Evolutionary conservation across 2,329 filamentous ascomycete genomes (phyloP).

Genomic region (Alternaria arbusti): DNA sequence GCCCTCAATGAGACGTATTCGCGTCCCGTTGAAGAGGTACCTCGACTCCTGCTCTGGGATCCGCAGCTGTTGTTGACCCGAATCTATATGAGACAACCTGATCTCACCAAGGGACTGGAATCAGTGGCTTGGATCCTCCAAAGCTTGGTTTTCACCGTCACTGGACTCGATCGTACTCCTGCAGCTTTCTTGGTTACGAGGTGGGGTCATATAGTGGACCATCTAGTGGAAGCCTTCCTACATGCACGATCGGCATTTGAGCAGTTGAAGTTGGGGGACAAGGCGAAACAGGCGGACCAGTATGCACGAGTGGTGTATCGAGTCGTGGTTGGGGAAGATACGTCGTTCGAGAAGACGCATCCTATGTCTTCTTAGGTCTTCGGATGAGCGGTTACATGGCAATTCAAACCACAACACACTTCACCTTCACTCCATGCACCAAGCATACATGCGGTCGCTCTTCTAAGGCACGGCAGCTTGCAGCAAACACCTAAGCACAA

Average conservation of each 20-base stretch:
- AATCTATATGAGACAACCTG: conserved; percentile 7
- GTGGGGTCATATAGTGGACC: conserved; percentile 41
- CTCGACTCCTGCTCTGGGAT: conserved; percentile 28
- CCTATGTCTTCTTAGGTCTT: not conserved
- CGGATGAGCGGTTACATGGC: too few relatives aligned
- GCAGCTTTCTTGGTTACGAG: conserved; percentile 18
- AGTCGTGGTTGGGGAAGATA: conserved; percentile 46
- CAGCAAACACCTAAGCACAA: too few relatives aligned
- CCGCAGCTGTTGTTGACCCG: conserved; percentile 20
- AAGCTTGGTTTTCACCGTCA: conserved; percentile 17
- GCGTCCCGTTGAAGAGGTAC: conserved; percentile 21
- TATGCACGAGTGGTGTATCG: conserved; percentile 44
- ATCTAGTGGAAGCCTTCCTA: conserved; percentile 37
- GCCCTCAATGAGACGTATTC: conserved; percentile 27
- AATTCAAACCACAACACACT: too few relatives aligned
- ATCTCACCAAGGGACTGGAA: conserved; percentile 8
- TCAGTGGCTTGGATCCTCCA: conserved; percentile 9
- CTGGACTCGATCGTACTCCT: conserved; percentile 16
- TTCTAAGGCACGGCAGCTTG: too few relatives aligned
- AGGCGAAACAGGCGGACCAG: conserved; percentile 23
- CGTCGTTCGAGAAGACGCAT: not conserved
- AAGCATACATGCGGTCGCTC: too few relatives aligned
- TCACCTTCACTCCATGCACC: too few relatives aligned
- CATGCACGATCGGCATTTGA: conserved; percentile 33
- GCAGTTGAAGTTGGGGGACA: conserved; percentile 19